These are phyloP conservation scores for Davidsoniella eucalypti DNA, from an alignment of 2,329 filamentous ascomycete species.

Conservation along the genomic window DNA sequence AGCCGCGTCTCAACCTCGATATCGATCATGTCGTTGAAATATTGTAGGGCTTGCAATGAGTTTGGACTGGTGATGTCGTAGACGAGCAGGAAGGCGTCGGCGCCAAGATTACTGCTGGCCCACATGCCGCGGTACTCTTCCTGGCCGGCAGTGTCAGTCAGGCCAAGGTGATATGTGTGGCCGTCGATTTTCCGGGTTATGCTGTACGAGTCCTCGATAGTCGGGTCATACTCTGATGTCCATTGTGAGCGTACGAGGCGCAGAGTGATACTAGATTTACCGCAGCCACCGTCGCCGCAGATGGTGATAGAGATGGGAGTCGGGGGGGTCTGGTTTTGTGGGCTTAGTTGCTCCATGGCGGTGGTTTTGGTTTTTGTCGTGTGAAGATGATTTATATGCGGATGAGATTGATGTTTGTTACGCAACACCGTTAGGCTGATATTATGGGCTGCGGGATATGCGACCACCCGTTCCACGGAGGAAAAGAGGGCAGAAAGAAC, in stretches of 20 bases:
- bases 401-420: not conserved
- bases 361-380: not conserved
- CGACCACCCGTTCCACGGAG: not conserved
- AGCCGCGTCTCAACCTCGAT: slow-evolving; percentile 59
- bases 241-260: slow-evolving; percentile 68
- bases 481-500: no score
- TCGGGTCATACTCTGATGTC: slow-evolving; percentile 70
- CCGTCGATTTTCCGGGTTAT: slow-evolving; percentile 69
- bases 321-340: slow-evolving; percentile 18
- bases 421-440: no score
- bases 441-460: not conserved
- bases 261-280: slow-evolving; percentile 72
- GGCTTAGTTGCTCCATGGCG: slow-evolving; percentile 16
- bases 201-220: slow-evolving; percentile 71
- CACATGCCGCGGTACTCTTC: slow-evolving; percentile 82
- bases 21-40: slow-evolving; percentile 71
- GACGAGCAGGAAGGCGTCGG: slow-evolving; percentile 71
- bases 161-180: slow-evolving; percentile 58
- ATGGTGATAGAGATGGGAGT: slow-evolving; percentile 60
- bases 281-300: slow-evolving; percentile 71
- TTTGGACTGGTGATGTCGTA: slow-evolving; percentile 66
- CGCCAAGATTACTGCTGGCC: slow-evolving; percentile 60
- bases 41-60: slow-evolving; percentile 54
- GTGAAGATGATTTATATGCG: not conserved
- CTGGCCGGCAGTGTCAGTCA: slow-evolving; percentile 78